A percentile compares a stretch with the other conserved stretches of the same genome.
These are phyloP conservation scores for Nosema granulosis DNA, from an alignment of 371 early-diverging fungal genomes.

Conservation along the genomic window DNA sequence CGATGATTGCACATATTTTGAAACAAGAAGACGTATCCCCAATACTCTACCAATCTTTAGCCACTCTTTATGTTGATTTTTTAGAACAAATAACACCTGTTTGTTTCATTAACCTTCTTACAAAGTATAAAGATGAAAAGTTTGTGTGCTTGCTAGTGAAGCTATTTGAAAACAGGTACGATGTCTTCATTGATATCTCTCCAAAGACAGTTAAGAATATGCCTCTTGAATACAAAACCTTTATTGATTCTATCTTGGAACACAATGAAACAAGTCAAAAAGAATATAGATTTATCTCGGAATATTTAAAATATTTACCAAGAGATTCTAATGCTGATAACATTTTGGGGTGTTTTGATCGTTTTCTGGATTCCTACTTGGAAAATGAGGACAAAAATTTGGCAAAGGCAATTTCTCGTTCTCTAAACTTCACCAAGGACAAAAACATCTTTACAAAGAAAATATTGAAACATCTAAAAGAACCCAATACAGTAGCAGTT, in stretches of 20 bases:
- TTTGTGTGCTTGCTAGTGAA: neutral
- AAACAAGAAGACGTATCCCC: neutral
- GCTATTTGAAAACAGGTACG: neutral
- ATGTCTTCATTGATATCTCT: neutral
- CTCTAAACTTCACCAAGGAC: neutral
- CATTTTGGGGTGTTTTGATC: neutral
- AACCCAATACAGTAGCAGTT: conserved; percentile 2
- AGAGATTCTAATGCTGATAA: neutral
- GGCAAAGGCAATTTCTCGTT: neutral
- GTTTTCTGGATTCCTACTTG: neutral
- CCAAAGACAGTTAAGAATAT: neutral
- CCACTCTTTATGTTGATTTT: neutral
- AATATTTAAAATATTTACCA: neutral
- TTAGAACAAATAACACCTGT: neutral
- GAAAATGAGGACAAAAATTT: neutral
- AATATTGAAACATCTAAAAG: conserved; percentile 14
- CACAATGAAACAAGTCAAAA: neutral
- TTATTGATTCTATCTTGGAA: neutral
- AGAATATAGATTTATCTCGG: neutral
- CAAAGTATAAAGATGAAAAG: neutral
- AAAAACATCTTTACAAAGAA: neutral
- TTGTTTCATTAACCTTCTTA: neutral
- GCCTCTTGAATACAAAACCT: neutral
- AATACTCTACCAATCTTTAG: neutral
- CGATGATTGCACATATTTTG: neutral